Evolutionary conservation across 2,329 filamentous ascomycete species (phyloP).

Genomic region (Xylariaceae sp.): DNA sequence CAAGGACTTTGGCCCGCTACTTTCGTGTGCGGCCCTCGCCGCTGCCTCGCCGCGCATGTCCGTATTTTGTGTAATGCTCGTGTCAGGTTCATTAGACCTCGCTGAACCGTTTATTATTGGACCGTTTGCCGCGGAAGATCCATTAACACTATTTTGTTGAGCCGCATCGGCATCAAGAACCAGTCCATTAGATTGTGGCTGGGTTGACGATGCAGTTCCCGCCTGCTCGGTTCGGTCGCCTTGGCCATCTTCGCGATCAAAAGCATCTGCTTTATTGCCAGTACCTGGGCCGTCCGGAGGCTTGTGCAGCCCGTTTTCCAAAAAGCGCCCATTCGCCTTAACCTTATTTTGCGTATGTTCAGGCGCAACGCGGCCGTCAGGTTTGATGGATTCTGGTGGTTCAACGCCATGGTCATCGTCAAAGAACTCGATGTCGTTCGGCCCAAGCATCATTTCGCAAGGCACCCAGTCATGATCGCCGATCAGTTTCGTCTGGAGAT

Average conservation of each 20-base stretch:
- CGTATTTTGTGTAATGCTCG: conserved; percentile 10
- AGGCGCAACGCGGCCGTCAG: conserved; percentile 18
- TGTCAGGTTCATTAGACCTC: conserved; percentile 16
- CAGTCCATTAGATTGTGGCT: conserved; percentile 7
- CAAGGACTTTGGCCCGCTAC: conserved; percentile 23
- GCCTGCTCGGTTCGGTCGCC: no score
- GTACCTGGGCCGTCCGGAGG: conserved; percentile 8
- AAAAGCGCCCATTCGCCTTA: conserved; percentile 18
- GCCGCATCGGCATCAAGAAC: conserved; percentile 8
- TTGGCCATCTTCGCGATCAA: no score
- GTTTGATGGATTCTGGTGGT: conserved; percentile 20
- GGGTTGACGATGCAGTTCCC: background rate
- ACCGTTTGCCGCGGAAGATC: conserved; percentile 5
- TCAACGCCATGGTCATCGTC: conserved; percentile 39
- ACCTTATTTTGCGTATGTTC: conserved; percentile 18
- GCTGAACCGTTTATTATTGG: conserved; percentile 14
- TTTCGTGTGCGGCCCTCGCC: conserved; percentile 16
- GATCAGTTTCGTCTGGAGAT: conserved; percentile 65
- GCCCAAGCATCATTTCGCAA: conserved; percentile 51
- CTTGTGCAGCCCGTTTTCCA: conserved; percentile 24
- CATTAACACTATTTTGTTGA: conserved; percentile 1
- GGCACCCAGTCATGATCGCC: conserved; percentile 69
- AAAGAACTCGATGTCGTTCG: conserved; percentile 52
- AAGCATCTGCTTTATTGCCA: no score
- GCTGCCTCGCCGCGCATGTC: conserved; percentile 12